Evolutionary conservation across 2,329 filamentous ascomycete genomes (phyloP).

Genomic region (Neopestalotiopsis sp.): DNA sequence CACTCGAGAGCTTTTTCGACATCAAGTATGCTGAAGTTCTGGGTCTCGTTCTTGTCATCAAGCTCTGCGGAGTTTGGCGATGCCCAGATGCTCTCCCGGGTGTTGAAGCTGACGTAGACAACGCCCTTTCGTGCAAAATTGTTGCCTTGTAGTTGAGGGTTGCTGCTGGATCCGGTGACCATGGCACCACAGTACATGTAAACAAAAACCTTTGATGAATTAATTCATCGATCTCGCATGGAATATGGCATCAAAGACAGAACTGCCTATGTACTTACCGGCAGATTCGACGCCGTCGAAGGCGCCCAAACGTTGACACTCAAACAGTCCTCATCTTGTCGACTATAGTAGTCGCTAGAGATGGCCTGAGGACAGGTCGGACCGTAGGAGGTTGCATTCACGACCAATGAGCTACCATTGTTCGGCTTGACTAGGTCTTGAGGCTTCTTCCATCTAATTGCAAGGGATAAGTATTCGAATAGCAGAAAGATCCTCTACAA

Average conservation of each 20-base stretch:
- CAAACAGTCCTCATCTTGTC: slow-evolving; percentile 46
- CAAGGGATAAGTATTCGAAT: background rate
- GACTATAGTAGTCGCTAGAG: slow-evolving; percentile 26
- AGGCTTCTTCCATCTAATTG: slow-evolving; percentile 35
- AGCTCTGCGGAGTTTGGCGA: slow-evolving; percentile 49
- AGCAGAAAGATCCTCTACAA: no score
- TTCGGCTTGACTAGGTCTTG: slow-evolving; percentile 30
- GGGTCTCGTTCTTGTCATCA: slow-evolving; percentile 22
- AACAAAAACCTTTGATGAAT: no score
- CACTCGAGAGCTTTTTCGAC: slow-evolving; percentile 45
- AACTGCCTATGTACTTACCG: no score
- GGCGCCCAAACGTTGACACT: slow-evolving; percentile 47
- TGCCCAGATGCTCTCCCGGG: slow-evolving; percentile 48
- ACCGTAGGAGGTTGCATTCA: slow-evolving; percentile 33
- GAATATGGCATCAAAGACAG: no score
- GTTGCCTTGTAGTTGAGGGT: slow-evolving; percentile 42
- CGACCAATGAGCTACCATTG: slow-evolving; percentile 17
- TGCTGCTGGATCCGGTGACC: slow-evolving; percentile 47
- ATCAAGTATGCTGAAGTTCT: slow-evolving; percentile 42
- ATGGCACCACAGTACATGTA: slow-evolving; percentile 53
- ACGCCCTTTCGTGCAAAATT: slow-evolving; percentile 44
- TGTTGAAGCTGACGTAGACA: slow-evolving; percentile 46
- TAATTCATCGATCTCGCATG: no score
- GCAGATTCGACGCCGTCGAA: slow-evolving; percentile 30
- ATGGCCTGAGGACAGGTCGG: slow-evolving; percentile 35